A percentile compares a stretch with the other conserved stretches of the same genome.
Conservation (phyloP, 306 rosid genomes). For the Morella rubra region DNA sequence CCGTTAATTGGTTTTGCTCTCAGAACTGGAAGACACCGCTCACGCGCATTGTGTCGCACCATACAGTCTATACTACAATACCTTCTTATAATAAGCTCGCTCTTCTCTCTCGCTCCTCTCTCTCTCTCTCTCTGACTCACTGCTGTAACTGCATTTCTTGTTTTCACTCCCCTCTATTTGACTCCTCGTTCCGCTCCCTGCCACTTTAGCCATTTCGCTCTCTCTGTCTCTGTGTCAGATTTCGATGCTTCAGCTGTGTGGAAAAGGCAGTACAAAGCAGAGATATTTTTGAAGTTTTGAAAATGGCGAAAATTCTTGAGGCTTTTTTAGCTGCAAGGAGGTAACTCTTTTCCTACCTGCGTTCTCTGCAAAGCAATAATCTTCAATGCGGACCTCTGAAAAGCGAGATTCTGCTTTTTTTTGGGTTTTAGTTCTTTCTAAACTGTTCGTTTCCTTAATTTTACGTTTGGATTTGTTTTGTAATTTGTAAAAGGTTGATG, state of each 20-base stretch:
- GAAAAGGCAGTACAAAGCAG: background rate
- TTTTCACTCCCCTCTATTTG: background rate
- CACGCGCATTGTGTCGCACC: too few relatives aligned
- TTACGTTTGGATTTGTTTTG: too few relatives aligned
- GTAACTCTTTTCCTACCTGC: background rate
- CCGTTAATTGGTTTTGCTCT: too few relatives aligned
- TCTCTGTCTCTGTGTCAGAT: background rate
- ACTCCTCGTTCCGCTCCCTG: constrained; percentile 1
- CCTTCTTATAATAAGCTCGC: too few relatives aligned
- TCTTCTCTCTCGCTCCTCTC: background rate
- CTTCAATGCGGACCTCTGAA: background rate
- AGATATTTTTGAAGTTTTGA: constrained; percentile 9
- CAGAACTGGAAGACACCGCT: too few relatives aligned
- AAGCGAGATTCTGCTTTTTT: background rate
- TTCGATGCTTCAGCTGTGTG: background rate
- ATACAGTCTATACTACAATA: too few relatives aligned
- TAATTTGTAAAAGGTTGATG: too few relatives aligned
- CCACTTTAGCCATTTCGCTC: background rate
- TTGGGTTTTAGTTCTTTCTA: too few relatives aligned
- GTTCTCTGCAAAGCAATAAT: background rate
- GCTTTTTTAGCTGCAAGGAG: constrained; percentile 9
- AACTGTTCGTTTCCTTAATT: too few relatives aligned
- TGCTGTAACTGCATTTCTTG: background rate
- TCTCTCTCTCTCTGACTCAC: background rate
- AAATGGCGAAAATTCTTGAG: constrained; percentile 18